A percentile compares a stretch with the other conserved stretches of the same genome.
phyloP scores from a whole-genome alignment of 805 yeast species.

The Ogataea trehaloabstinens region DNA sequence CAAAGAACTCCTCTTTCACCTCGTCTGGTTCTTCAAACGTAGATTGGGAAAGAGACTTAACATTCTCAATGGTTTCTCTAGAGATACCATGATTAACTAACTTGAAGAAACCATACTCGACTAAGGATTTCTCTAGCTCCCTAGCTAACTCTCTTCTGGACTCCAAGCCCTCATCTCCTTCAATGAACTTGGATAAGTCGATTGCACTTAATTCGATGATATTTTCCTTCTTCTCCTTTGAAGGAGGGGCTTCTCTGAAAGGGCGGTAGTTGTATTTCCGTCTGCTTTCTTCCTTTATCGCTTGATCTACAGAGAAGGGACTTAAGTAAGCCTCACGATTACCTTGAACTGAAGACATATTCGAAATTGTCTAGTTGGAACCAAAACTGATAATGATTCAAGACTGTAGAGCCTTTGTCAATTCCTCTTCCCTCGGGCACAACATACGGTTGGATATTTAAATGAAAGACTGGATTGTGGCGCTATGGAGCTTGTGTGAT shows the following conservation, averaged over 20 bases:
- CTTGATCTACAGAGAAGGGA: slow-evolving; percentile 3
- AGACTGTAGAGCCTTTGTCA: too few relatives aligned
- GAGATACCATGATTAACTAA: slow-evolving; percentile 41
- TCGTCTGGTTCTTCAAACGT: slow-evolving; percentile 40
- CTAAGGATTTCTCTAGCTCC: slow-evolving; percentile 38
- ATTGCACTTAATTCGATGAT: slow-evolving; percentile 34
- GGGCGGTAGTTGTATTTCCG: slow-evolving; percentile 30
- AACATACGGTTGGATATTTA: too few relatives aligned
- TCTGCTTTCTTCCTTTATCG: slow-evolving; percentile 16
- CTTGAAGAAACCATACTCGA: slow-evolving; percentile 44
- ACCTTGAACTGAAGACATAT: too few relatives aligned
- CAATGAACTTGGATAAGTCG: slow-evolving; percentile 35
- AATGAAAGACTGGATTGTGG: too few relatives aligned
- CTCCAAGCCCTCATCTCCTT: slow-evolving; percentile 35
- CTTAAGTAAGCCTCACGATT: too few relatives aligned
- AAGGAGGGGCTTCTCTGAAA: slow-evolving; percentile 26
- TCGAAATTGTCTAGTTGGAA: too few relatives aligned
- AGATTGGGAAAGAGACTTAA: slow-evolving; percentile 41
- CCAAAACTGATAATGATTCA: too few relatives aligned
- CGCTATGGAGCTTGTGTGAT: too few relatives aligned
- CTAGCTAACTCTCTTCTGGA: slow-evolving; percentile 34
- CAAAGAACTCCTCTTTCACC: slow-evolving; percentile 36
- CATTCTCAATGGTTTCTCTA: slow-evolving; percentile 31
- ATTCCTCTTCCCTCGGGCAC: too few relatives aligned
- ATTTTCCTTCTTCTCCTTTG: slow-evolving; percentile 16